These are phyloP conservation scores for Dianthus caryophyllus DNA, from an alignment of 148 eudicot species.

Conservation along the genomic window DNA sequence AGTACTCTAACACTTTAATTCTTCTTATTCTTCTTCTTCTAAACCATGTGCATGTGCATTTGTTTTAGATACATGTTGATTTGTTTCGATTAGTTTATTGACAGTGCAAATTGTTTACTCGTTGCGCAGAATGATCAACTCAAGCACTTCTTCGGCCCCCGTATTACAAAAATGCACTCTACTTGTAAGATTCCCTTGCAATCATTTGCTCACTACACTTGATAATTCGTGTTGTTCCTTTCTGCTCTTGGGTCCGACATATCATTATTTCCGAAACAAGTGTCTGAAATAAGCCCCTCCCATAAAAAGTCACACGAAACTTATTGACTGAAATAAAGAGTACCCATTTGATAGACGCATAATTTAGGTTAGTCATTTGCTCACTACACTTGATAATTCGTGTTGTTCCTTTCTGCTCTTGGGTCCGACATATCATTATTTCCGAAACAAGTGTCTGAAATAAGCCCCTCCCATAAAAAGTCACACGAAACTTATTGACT, in stretches of 20 bases:
- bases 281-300: conserved; percentile 2
- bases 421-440: too few relatives aligned
- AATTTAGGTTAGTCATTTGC: too few relatives aligned
- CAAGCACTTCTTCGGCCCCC: conserved; percentile 4
- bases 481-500: too few relatives aligned
- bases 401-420: background rate
- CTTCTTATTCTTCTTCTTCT: conserved; percentile 16
- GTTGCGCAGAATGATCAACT: conserved; percentile 26
- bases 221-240: conserved; percentile 4
- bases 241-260: conserved; percentile 2
- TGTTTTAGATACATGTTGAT: conserved; percentile 4
- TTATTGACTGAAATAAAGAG: background rate
- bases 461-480: too few relatives aligned
- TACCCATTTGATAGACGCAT: too few relatives aligned
- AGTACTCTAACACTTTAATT: conserved; percentile 27
- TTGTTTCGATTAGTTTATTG: conserved; percentile 4
- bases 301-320: background rate
- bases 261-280: background rate
- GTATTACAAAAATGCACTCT: conserved; percentile 12
- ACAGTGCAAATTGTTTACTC: conserved; percentile 11
- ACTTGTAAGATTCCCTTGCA: conserved; percentile 26
- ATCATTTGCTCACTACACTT: conserved; percentile 3
- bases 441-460: too few relatives aligned
- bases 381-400: too few relatives aligned
- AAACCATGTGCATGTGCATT: conserved; percentile 12